These are phyloP conservation scores for Eucalyptus sp. DNA, from an alignment of 345 rosid species.

Conservation along the genomic window DNA sequence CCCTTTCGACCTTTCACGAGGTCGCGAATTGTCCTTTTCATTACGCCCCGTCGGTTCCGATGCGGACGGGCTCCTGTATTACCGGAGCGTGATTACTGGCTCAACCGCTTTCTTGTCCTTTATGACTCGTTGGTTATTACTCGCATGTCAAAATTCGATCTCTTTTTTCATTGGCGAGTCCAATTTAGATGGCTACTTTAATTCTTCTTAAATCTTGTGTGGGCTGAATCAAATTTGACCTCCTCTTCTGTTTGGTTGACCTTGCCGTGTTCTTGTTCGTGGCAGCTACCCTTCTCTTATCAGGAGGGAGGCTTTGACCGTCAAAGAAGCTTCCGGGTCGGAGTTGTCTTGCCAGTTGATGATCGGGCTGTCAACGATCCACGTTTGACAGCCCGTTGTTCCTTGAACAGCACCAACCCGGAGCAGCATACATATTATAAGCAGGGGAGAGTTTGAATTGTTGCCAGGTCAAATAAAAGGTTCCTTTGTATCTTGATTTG, in stretches of 20 bases:
- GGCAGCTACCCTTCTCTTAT: neutral
- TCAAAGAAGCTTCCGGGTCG: slow-evolving; percentile 1
- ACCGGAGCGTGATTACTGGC: neutral
- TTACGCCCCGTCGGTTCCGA: neutral
- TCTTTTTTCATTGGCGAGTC: neutral
- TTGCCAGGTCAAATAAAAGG: neutral
- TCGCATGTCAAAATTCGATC: neutral
- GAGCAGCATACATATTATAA: neutral
- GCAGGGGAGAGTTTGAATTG: neutral
- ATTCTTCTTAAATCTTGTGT: neutral
- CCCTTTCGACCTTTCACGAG: neutral
- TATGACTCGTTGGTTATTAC: neutral
- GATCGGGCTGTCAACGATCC: slow-evolving; percentile 9
- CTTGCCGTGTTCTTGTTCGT: neutral
- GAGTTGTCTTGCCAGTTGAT: neutral
- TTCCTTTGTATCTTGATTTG: neutral
- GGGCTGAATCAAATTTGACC: neutral
- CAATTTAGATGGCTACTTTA: neutral
- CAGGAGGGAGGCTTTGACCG: neutral
- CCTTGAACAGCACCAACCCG: neutral
- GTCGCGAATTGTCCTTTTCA: neutral
- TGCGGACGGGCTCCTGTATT: neutral
- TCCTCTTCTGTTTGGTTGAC: neutral
- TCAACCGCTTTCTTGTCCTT: neutral
- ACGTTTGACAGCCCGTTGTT: slow-evolving; percentile 15